These are phyloP conservation scores for Colletotrichum falcatum DNA, from an alignment of 2,329 filamentous ascomycete genomes.

Conservation along the genomic window DNA sequence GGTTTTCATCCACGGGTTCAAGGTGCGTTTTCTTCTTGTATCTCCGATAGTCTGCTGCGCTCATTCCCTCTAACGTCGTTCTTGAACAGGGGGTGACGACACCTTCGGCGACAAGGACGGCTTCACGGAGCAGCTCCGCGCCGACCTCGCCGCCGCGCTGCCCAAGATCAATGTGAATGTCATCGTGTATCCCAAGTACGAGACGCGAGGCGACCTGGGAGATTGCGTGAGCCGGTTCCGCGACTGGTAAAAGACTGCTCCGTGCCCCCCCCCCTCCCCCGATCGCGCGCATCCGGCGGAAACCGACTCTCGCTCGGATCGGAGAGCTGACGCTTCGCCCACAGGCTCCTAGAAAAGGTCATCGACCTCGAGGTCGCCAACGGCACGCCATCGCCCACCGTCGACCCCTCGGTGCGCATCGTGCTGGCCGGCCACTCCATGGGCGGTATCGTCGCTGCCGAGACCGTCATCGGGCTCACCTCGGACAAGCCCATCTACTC, in stretches of 20 bases:
- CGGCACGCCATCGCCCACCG: slow-evolving; percentile 82
- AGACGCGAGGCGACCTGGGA: slow-evolving; percentile 81
- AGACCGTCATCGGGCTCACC: slow-evolving; percentile 81
- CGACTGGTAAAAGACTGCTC: slow-evolving; percentile 71
- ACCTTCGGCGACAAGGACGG: slow-evolving; percentile 76
- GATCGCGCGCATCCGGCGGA: neutral
- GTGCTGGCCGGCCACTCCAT: slow-evolving; percentile 89
- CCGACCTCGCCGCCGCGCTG: slow-evolving; percentile 72
- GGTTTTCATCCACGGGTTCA: slow-evolving; percentile 91
- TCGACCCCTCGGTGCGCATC: slow-evolving; percentile 86
- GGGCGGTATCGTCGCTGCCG: slow-evolving; percentile 94
- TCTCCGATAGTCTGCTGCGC: slow-evolving; percentile 1
- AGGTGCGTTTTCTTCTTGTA: slow-evolving; percentile 59
- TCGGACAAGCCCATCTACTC: slow-evolving; percentile 66
- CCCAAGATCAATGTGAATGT: slow-evolving; percentile 76
- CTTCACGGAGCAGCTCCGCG: slow-evolving; percentile 79
- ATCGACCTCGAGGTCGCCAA: slow-evolving; percentile 93
- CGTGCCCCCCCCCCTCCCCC: too few relatives aligned
- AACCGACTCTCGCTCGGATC: slow-evolving; percentile 3
- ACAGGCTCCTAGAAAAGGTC: slow-evolving; percentile 87
- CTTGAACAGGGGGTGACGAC: slow-evolving; percentile 74
- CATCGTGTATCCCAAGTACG: slow-evolving; percentile 82
- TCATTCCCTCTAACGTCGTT: slow-evolving; percentile 32
- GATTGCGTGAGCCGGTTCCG: slow-evolving; percentile 79
- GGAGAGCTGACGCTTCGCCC: neutral